These are phyloP conservation scores for Pharus latifolius DNA, from an alignment of 176 grass and related monocot species.

Conservation along the genomic window DNA sequence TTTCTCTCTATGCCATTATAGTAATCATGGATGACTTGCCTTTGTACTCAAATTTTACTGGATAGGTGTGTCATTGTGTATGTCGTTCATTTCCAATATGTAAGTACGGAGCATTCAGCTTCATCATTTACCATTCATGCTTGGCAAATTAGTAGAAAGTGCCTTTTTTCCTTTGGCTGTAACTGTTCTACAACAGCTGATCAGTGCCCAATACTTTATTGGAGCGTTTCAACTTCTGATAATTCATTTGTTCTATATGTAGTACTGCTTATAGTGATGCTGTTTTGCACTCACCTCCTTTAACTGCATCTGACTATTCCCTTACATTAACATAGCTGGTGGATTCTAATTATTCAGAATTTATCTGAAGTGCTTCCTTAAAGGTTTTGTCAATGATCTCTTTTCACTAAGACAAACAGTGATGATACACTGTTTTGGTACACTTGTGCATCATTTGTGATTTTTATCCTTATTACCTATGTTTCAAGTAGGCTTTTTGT, in stretches of 20 bases:
- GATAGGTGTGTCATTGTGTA: neutral
- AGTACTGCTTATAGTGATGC: neutral
- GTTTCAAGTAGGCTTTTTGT: neutral
- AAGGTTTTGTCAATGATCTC: neutral
- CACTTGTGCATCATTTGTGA: neutral
- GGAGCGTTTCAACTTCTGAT: neutral
- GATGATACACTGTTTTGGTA: neutral
- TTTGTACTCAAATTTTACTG: neutral
- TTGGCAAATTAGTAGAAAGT: neutral
- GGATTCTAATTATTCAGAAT: neutral
- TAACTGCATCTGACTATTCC: no score
- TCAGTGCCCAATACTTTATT: neutral
- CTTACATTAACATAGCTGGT: neutral
- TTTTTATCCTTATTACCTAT: neutral
- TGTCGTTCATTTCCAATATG: neutral
- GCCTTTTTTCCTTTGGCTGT: neutral
- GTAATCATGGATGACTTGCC: neutral
- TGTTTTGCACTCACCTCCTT: neutral
- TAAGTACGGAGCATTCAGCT: slow-evolving; percentile 3
- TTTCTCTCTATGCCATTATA: slow-evolving; percentile 7
- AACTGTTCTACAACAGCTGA: neutral
- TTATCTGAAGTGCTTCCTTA: neutral
- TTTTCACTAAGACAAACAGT: neutral
- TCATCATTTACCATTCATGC: neutral
- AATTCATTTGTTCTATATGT: neutral